Evolutionary conservation across 345 rosid genomes (phyloP).

Genomic region (Geranium rotundifolium): DNA sequence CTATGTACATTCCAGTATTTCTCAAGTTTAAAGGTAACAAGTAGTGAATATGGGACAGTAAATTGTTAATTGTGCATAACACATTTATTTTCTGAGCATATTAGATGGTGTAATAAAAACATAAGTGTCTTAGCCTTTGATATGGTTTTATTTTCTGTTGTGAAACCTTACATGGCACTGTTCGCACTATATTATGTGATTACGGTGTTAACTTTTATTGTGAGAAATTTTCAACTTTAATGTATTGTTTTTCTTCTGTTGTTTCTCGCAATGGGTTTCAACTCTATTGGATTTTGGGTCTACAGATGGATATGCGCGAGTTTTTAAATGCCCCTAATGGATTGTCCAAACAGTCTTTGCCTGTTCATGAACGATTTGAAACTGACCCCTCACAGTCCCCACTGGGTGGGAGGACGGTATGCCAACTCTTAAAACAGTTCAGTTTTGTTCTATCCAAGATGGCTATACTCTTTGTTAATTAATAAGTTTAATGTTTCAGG

Average conservation of each 20-base stretch:
- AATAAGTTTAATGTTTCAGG: slow-evolving; percentile 30
- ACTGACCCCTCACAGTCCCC: slow-evolving; percentile 74
- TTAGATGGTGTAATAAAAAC: no score
- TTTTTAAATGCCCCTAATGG: slow-evolving; percentile 82
- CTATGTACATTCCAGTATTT: no score
- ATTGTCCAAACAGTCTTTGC: slow-evolving; percentile 55
- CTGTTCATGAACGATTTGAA: slow-evolving; percentile 44
- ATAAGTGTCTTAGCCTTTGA: no score
- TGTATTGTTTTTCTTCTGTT: background rate
- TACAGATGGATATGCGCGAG: slow-evolving; percentile 88
- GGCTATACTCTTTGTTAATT: background rate
- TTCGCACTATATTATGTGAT: background rate
- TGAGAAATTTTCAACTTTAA: background rate
- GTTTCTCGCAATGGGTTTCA: slow-evolving; percentile 1
- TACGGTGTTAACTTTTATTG: background rate
- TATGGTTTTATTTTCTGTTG: background rate
- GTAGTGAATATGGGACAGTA: background rate
- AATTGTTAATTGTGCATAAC: background rate
- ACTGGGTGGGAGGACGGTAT: slow-evolving; percentile 93
- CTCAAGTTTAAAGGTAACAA: no score
- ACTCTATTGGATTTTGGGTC: slow-evolving; percentile 1
- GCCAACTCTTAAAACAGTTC: background rate
- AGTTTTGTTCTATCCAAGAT: background rate
- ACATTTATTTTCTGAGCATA: background rate
- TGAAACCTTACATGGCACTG: background rate